A percentile compares a stretch with the other conserved stretches of the same genome.
phyloP scores from a whole-genome alignment of 2,329 filamentous ascomycete species.

The Stagonosporopsis tanaceti region DNA sequence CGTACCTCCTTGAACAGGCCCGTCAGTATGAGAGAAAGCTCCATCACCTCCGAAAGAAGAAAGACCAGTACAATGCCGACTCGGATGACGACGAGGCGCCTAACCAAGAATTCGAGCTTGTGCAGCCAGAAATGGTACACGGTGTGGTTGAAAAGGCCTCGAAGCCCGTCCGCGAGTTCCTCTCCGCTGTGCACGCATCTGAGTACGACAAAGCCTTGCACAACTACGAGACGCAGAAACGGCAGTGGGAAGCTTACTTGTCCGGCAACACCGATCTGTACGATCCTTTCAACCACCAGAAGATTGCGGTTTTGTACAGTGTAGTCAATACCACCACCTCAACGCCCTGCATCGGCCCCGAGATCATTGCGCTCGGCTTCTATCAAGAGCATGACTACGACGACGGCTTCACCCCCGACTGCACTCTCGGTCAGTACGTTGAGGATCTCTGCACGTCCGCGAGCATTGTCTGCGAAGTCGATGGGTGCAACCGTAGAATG shows the following conservation, averaged over 20 bases:
- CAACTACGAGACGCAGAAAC: conserved; percentile 91
- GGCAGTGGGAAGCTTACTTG: conserved; percentile 95
- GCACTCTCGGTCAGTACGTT: conserved; percentile 92
- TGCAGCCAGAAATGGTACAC: conserved; percentile 95
- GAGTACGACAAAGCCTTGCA: conserved; percentile 96
- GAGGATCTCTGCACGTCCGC: conserved; percentile 85
- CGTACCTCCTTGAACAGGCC: conserved; percentile 90
- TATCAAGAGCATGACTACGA: conserved; percentile 86
- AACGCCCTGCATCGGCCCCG: conserved; percentile 90
- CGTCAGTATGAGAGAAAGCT: conserved; percentile 89
- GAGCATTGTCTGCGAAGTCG: conserved; percentile 78
- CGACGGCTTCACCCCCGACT: conserved; percentile 79
- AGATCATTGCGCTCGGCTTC: conserved; percentile 87
- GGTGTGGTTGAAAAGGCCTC: conserved; percentile 80
- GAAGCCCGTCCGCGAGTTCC: conserved; percentile 86
- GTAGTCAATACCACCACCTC: conserved; percentile 93
- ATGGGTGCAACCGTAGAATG: conserved; percentile 88
- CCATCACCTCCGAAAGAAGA: conserved; percentile 80
- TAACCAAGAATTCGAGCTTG: conserved; percentile 82
- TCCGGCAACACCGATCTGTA: conserved; percentile 88
- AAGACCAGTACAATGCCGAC: conserved; percentile 69
- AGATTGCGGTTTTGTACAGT: conserved; percentile 93
- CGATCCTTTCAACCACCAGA: conserved; percentile 94
- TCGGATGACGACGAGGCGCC: conserved; percentile 47
- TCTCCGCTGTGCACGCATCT: conserved; percentile 93